Percentiles rank a stretch among this genome's conserved stretches.
phyloP scores from a whole-genome alignment of 192 early-diverging fungal genomes.

The Allomyces javanicus region DNA sequence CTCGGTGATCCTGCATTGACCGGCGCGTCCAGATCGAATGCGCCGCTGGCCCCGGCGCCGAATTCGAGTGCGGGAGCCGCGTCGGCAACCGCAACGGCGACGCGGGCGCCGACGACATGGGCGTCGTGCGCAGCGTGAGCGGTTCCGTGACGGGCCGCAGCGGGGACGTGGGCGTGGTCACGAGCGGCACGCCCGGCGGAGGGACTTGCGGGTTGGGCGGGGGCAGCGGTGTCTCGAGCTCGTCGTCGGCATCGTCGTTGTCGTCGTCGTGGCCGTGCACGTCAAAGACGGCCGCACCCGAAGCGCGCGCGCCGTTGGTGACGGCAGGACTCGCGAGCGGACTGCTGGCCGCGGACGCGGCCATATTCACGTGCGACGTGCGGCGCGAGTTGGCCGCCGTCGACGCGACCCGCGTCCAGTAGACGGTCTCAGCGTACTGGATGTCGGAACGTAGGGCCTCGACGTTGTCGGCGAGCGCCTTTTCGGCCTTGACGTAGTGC shows the following conservation, averaged over 20 bases:
- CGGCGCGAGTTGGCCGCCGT: neutral
- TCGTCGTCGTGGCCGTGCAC: conserved; percentile 1
- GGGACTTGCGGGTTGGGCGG: conserved; percentile 3
- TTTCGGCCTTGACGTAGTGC: conserved; percentile 72
- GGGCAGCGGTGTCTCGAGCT: conserved; percentile 2
- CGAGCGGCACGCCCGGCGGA: conserved; percentile 8
- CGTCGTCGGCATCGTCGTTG: conserved; percentile 7
- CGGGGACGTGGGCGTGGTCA: neutral
- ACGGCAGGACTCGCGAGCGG: no score
- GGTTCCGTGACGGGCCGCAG: conserved; percentile 3
- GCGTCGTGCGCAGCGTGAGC: conserved; percentile 10
- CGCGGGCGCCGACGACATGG: conserved; percentile 1
- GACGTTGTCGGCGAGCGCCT: conserved; percentile 49
- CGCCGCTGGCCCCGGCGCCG: neutral
- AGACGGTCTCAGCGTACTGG: conserved; percentile 16
- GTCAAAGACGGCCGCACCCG: neutral
- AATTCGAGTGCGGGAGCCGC: conserved; percentile 8
- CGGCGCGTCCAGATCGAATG: neutral
- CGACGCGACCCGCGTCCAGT: neutral
- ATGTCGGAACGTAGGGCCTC: conserved; percentile 36
- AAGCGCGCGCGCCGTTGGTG: neutral
- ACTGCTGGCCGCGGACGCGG: neutral
- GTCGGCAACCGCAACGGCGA: conserved; percentile 10
- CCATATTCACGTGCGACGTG: neutral
- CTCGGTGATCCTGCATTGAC: neutral